Evolutionary conservation across 148 eudicot species (phyloP).

Genomic region (Persicaria maculosa): DNA sequence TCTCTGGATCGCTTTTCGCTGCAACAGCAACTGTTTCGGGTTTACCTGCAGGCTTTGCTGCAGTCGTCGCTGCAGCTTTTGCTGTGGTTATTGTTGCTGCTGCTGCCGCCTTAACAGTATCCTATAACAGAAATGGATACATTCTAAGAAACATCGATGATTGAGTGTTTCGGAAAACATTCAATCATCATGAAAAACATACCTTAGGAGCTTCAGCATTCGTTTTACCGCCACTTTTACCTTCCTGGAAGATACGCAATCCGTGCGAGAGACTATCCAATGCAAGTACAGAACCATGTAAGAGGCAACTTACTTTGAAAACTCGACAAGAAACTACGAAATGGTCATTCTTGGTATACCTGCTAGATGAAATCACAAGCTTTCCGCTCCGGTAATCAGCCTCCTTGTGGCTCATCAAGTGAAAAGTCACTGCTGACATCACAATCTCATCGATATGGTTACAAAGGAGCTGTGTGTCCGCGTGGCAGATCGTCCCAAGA

Average conservation of each 20-base stretch:
- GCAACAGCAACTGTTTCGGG: conserved; percentile 41
- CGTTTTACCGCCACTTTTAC: conserved; percentile 36
- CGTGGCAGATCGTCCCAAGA: conserved; percentile 59
- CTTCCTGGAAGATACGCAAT: conserved; percentile 78
- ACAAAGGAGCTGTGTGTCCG: conserved; percentile 61
- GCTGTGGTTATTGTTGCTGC: conserved; percentile 43
- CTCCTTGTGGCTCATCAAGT: conserved; percentile 69
- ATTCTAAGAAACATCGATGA: neutral
- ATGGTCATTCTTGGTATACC: conserved; percentile 26
- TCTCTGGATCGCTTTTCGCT: conserved; percentile 51
- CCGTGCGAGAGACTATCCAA: conserved; percentile 74
- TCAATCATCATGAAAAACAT: conserved; percentile 1
- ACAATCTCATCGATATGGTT: conserved; percentile 73
- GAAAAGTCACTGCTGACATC: conserved; percentile 72
- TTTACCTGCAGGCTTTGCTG: conserved; percentile 46
- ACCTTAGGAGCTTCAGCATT: conserved; percentile 79
- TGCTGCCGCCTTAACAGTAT: conserved; percentile 28
- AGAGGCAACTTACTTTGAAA: neutral
- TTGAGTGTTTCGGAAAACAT: neutral
- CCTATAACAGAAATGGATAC: conserved; percentile 18
- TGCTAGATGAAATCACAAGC: conserved; percentile 70
- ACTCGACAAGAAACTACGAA: neutral
- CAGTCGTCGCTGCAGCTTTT: conserved; percentile 35
- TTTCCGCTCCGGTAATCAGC: conserved; percentile 86
- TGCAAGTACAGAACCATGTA: conserved; percentile 4